Percentiles rank a stretch among this genome's conserved stretches.
Evolutionary conservation across 306 rosid species (phyloP).

Genomic region (Vigna unguiculata): DNA sequence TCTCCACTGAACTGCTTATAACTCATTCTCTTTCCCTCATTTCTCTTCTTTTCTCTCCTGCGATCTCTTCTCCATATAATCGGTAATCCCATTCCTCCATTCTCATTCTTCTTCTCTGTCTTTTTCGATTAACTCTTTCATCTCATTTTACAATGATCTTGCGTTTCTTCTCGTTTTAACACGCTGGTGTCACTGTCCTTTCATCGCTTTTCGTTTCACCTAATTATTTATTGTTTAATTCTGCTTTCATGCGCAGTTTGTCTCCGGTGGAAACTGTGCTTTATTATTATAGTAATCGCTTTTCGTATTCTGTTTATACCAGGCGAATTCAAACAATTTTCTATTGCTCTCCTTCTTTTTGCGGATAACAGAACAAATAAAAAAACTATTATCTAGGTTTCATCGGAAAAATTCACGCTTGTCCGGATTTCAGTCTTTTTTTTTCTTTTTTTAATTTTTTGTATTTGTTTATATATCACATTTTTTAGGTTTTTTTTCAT

Average conservation of each 20-base stretch:
- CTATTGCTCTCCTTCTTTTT: neutral
- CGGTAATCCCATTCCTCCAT: conserved; percentile 25
- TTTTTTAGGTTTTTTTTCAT: neutral
- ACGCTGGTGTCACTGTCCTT: neutral
- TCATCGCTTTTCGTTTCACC: neutral
- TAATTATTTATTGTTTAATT: neutral
- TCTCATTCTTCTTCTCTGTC: neutral
- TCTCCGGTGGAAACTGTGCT: neutral
- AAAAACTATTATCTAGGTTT: neutral
- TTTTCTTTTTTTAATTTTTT: neutral
- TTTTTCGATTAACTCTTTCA: neutral
- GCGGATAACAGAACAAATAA: neutral
- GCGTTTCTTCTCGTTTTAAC: conserved; percentile 2
- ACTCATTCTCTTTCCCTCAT: neutral
- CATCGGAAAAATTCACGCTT: neutral
- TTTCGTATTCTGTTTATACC: neutral
- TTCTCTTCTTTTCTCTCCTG: neutral
- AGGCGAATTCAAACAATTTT: neutral
- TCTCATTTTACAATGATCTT: neutral
- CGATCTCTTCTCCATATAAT: neutral
- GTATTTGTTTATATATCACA: neutral
- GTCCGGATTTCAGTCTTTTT: neutral
- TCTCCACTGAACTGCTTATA: neutral
- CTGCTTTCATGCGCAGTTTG: neutral
- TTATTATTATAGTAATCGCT: neutral